Evolutionary conservation across 2,329 filamentous ascomycete species (phyloP).

Genomic region (Drechslera avenae): DNA sequence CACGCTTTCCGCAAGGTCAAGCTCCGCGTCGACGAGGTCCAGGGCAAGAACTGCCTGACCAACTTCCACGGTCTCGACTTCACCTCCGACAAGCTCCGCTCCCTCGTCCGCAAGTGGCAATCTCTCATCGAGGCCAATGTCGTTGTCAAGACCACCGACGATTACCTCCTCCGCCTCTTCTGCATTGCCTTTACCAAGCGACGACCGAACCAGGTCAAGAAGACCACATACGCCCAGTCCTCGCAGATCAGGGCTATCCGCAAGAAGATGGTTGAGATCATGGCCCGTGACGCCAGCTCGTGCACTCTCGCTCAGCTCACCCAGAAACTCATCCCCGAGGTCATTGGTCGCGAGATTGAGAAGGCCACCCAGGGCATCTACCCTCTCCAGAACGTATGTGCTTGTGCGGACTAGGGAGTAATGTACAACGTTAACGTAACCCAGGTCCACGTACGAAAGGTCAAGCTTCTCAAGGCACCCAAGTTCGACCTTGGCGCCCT

Average conservation of each 20-base stretch:
- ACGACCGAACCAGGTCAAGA: conserved; percentile 99
- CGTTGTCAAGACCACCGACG: conserved; percentile 99
- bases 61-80: conserved; percentile 99
- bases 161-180: conserved; percentile 99
- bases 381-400: conserved; percentile 92
- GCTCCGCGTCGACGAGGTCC: conserved; percentile 97
- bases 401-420: not conserved
- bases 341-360: conserved; percentile 99
- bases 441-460: conserved; percentile 99
- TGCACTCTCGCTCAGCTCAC: conserved; percentile 96
- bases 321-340: conserved; percentile 98
- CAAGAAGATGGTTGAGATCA: conserved; percentile 99
- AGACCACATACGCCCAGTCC: conserved; percentile 97
- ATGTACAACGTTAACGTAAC: conserved; percentile 25
- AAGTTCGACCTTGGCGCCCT: conserved; percentile 99
- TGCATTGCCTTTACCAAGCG: conserved; percentile 99
- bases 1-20: conserved; percentile 99
- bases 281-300: conserved; percentile 90
- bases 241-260: conserved; percentile 98
- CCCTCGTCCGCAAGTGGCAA: conserved; percentile 99
- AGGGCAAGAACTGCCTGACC: conserved; percentile 99
- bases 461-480: conserved; percentile 97
- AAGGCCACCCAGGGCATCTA: conserved; percentile 99
- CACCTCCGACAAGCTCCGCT: conserved; percentile 99
- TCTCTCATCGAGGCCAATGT: conserved; percentile 99